phyloP scores from a whole-genome alignment of 2,329 filamentous ascomycete genomes.

The Orbilia brochopaga region DNA sequence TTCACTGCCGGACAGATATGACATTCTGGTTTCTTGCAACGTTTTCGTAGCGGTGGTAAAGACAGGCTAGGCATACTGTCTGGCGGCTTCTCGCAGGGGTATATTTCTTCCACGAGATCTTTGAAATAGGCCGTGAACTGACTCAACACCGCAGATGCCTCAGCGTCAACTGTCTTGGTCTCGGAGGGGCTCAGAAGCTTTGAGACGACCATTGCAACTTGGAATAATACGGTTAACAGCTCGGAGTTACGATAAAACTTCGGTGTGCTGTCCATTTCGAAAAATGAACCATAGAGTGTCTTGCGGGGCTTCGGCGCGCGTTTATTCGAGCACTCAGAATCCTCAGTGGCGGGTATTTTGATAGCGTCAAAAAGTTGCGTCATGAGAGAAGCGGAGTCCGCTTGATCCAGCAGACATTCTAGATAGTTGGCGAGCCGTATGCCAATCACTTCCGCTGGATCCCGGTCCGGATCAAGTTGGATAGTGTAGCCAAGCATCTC shows the following conservation, averaged over 20 bases:
- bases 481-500: no score
- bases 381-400: background rate
- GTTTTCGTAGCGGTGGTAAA: background rate
- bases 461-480: background rate
- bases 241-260: no score
- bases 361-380: conserved; percentile 5
- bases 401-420: background rate
- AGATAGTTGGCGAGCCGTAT: background rate
- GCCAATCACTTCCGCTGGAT: background rate
- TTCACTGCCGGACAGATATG: conserved; percentile 10
- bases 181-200: background rate
- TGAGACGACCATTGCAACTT: background rate
- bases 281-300: no score
- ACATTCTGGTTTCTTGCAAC: background rate
- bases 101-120: background rate
- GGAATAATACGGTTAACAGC: no score
- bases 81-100: background rate
- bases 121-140: background rate
- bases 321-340: no score
- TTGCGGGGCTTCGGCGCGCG: no score
- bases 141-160: background rate
- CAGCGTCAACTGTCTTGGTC: background rate
- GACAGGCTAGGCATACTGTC: background rate
- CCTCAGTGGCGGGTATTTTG: background rate
- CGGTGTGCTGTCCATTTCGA: no score